Percentiles rank a stretch among this genome's conserved stretches.
Conservation (phyloP, 23 red algal genomes). For the Gracilaria vermiculophylla region DNA sequence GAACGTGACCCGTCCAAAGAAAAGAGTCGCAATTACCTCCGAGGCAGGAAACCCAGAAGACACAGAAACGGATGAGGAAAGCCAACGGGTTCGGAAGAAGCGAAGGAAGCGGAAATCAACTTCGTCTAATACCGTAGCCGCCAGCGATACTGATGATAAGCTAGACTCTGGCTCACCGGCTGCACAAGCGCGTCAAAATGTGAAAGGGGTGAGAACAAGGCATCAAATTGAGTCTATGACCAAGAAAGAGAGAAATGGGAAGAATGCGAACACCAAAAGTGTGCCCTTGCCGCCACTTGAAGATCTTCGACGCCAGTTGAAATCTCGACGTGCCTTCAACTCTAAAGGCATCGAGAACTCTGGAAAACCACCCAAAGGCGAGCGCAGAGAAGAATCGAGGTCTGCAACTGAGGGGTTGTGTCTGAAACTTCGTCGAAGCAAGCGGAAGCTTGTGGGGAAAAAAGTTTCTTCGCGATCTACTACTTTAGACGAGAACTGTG, state of each 20-base stretch:
- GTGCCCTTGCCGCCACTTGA: neutral
- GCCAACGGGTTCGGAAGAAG: neutral
- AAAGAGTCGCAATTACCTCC: neutral
- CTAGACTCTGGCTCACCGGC: neutral
- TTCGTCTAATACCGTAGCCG: neutral
- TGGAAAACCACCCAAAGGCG: neutral
- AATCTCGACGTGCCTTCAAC: neutral
- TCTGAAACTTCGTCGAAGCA: neutral
- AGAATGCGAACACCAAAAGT: neutral
- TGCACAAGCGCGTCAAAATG: neutral
- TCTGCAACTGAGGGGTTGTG: neutral
- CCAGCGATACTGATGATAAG: neutral
- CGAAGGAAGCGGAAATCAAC: neutral
- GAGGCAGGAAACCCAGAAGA: neutral
- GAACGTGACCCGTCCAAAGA: neutral
- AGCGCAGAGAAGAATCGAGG: neutral
- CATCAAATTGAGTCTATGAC: neutral
- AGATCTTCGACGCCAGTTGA: neutral
- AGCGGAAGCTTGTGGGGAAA: neutral
- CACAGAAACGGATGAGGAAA: neutral
- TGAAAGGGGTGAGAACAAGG: slow-evolving; percentile 1
- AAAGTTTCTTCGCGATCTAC: neutral
- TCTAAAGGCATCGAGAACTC: neutral
- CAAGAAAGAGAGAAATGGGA: neutral
- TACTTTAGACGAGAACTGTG: neutral